Base-by-base conservation (phyloP, 2,329 filamentous ascomycete genomes). In the Niveomyces coronatus region DNA sequence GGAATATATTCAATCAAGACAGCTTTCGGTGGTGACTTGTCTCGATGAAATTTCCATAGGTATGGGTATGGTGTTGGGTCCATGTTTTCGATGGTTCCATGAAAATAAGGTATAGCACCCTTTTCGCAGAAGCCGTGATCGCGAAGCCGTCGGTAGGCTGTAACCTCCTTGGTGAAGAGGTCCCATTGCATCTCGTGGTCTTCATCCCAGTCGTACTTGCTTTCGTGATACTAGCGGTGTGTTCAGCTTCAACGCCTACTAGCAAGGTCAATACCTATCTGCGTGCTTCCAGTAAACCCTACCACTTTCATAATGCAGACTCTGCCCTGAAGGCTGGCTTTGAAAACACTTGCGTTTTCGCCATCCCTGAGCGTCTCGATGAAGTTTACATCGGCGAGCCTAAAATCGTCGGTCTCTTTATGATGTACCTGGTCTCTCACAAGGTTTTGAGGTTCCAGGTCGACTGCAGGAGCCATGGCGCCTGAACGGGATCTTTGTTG, bases 1-100 rank as follows among this genome's bases (percentile, higher is more conserved):
- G 36, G 36, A n/a, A 39, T 39, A n/a, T 39, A 39, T 14, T 39
- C 36, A 3, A 39, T 27, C 4, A 39, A 16, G 14, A 32, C 9
- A 2, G 36, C 36, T 3, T 39, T 28, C 5, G 29, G 15, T 6
- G 20, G 29, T 10, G 19, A 11, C 3, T 24, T 9, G 29, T 39
- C 36, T 8, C 33, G 6, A 10, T 18, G 15, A n/a, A 39, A 39
- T 3, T 4, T 5, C 17, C 17, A 9, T 4, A 39, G 30, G 18
- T 33, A 20, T 19, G 36, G 36, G 13, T 22, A 20, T 5, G 5
- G 9, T n/a, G 8, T 10, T 2, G 36, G 29, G 14, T 39, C 10
- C 9, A 39, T 39, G 5, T 31, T 24, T 3, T 29, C 33, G 14
- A 39, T 32, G 3, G 29, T 15, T n/a, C 36, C 36, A 15, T 39